phyloP scores from a whole-genome alignment of 108 stramenopile species.

The Skeletonema potamos region DNA sequence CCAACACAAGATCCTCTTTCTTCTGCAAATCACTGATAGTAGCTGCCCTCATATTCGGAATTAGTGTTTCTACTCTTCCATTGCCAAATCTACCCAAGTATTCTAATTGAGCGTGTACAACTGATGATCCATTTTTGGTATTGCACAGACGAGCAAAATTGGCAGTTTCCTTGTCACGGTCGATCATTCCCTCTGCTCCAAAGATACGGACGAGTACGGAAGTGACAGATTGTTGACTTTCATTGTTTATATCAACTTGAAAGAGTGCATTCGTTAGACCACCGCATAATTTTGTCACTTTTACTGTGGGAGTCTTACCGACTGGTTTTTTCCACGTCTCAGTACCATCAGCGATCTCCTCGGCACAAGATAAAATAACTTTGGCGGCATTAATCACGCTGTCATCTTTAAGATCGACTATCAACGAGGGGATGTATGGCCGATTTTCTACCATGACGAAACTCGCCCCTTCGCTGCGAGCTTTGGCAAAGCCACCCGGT shows the following conservation, averaged over 20 bases:
- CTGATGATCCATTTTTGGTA: constrained; percentile 40
- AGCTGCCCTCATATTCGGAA: constrained; percentile 37
- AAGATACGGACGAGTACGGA: constrained; percentile 72
- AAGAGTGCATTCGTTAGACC: constrained; percentile 82
- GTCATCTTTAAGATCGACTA: constrained; percentile 37
- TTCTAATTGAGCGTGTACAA: constrained; percentile 20
- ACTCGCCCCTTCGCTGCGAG: constrained; percentile 15
- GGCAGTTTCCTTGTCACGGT: constrained; percentile 80
- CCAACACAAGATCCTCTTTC: constrained; percentile 18
- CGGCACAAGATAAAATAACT: not conserved
- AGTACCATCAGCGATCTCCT: not conserved
- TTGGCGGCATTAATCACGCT: constrained; percentile 2
- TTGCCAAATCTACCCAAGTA: constrained; percentile 78
- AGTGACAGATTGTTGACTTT: not conserved
- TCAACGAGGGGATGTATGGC: constrained; percentile 57
- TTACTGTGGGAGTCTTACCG: not conserved
- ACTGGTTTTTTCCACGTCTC: not conserved
- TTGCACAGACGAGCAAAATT: constrained; percentile 63
- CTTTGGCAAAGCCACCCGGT: constrained; percentile 20
- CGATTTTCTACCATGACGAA: constrained; percentile 36
- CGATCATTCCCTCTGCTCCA: constrained; percentile 88
- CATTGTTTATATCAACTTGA: constrained; percentile 33
- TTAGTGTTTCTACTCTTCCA: constrained; percentile 78
- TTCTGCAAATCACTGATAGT: not conserved
- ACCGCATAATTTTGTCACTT: constrained; percentile 54